Base-by-base conservation (phyloP, 2,329 filamentous ascomycete species). In the Ceratocystis smalleyi region DNA sequence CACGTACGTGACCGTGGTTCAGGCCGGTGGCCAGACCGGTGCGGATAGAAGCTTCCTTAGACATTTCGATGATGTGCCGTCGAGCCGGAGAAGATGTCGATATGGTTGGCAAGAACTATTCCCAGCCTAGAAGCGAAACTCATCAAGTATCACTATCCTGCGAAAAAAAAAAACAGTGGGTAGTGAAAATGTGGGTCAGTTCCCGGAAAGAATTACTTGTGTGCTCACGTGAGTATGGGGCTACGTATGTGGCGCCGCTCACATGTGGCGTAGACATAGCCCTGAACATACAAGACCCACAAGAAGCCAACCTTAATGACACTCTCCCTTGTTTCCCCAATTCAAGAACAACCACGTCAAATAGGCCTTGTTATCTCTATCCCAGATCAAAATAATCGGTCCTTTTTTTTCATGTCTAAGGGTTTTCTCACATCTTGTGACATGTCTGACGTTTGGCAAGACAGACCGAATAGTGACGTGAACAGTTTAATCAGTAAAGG, bases 1-100 rank as follows among this genome's bases (percentile, higher is more conserved):
- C 73, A 77, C 80, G 77, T 85, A 85, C 83, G 79, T 83, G 78
- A 75, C 83, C 81, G 71, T 79, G 81, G 81, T 85, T 85, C 72
- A 79, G 74, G 75, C 83, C 83, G 73, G 81, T 77, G 77, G 79
- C 76, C 71, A 85, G 76, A 76, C 82, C 83, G 76, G 76, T 77
- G 72, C 78, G 79, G 73, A 78, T 77, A 71, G 79, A 76, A 68
- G 78, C 75, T 77, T 83, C 81, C 76, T 81, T 81, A 72, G 81
- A 81, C 82, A 84, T 85, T 74, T 61, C 65, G 62, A 43, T 75
- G 68, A 67, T 69, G 66, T 69, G 67, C 69, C 67, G 70, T 69
- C 68, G 69, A 69, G 68, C 67, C 70, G 68, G 67, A 60, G 49
- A 55, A 45, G 54, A 62, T 66, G 49, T 72, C 69, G 69, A 68